Evolutionary conservation across 768 basidiomycete genomes (phyloP), one percentile per base, ranked within the genome.

Genomic region (Suillus alpinus): DNA sequence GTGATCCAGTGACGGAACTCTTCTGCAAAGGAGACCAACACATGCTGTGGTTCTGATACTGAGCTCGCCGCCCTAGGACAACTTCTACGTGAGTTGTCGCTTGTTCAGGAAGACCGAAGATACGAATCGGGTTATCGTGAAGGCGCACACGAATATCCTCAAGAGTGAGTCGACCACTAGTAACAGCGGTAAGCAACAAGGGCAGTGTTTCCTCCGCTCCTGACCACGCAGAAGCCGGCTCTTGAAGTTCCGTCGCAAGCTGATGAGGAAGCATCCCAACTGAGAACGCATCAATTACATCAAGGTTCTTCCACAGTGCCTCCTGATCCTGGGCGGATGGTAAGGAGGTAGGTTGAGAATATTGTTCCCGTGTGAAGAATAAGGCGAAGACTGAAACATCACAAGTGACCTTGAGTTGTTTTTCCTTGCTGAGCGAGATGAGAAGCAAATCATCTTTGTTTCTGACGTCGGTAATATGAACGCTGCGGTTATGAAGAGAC

Each of bases 381-480:
- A 99, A 78, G 18, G 92, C 84, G 74, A 91, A 98, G 55, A 98
- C 83, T 14, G 95, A 88, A 36, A 97, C 93, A 67, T 99, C 97
- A 73, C 96, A 98, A 3, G 96, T 98, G 55, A 98, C 96, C 68
- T 92, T 91, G 67, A 98, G 84, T 13, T 91, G 81, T 78, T 94
- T 95, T 44, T 89, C 88, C 78, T 99, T 99, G 83, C 94, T 95
- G 41, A 99, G 81, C 2, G 91, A 88, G 71, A 99, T 98, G 60
- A 99, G 78, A 34, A 90, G 80, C 52, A 99, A 79, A 69, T 98
- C 97, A 58, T 95, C 94, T 65, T 84, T 83, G 63, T 82, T 89
- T 63, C 87, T 87, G 36, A 98, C 92, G 67, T 95, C 91, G 9
- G 92, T 92, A 65, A 98, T 83, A 72, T 99, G 97, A 10, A 98